Conservation (phyloP, 2,329 filamentous ascomycete species). For the Fusarium coicis region DNA sequence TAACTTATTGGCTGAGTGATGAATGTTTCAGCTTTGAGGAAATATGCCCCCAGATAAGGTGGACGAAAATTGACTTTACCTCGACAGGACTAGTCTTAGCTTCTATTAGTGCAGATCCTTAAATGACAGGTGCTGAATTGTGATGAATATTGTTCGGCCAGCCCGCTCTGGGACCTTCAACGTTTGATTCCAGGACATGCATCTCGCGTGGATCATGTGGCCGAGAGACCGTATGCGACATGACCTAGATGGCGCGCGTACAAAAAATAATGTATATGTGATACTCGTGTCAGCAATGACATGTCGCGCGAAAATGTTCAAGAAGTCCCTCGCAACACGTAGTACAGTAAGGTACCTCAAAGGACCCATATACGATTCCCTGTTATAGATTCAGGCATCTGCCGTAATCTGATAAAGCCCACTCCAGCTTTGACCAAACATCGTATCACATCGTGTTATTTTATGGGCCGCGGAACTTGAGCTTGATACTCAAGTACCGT, state of each 20-base stretch:
- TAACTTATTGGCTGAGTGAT: constrained; percentile 1
- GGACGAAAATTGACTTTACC: constrained; percentile 24
- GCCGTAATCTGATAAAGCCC: constrained; percentile 10
- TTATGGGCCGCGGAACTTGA: constrained; percentile 7
- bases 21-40: constrained; percentile 19
- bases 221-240: background rate
- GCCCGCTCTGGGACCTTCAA: background rate
- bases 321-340: constrained; percentile 5
- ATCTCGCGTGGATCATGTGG: constrained; percentile 7
- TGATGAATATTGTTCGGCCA: constrained; percentile 3
- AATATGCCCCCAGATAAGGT: constrained; percentile 6
- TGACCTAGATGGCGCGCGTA: background rate
- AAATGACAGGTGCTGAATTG: constrained; percentile 17
- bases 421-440: constrained; percentile 14
- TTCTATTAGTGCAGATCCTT: constrained; percentile 30
- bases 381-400: constrained; percentile 24
- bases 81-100: constrained; percentile 13
- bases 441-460: constrained; percentile 16
- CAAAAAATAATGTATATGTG: background rate
- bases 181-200: constrained; percentile 16
- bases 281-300: background rate
- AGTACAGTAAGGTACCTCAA: background rate
- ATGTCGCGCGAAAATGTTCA: background rate
- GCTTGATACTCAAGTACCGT: background rate
- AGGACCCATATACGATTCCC: constrained; percentile 16